A percentile compares a stretch with the other conserved stretches of the same genome.
Evolutionary conservation across 106 monocot species (phyloP).

Genomic region (Chionographis japonica): DNA sequence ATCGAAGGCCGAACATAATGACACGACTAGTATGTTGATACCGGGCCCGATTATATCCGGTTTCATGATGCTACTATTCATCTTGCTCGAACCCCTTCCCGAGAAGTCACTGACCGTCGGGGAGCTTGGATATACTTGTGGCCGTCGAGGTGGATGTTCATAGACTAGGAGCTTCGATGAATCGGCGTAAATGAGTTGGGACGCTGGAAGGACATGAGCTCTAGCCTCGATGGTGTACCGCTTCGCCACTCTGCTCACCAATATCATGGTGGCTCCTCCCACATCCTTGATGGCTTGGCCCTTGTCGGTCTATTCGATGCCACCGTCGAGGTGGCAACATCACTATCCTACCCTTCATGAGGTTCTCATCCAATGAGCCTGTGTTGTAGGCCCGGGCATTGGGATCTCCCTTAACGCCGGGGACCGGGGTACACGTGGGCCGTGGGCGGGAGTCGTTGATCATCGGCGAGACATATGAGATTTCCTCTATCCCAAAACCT

Average conservation of each 20-base stretch:
- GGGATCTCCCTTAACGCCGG: too few species aligned
- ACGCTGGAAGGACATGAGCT: neutral
- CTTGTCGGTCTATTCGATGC: neutral
- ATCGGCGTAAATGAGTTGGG: conserved; percentile 6
- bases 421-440: conserved; percentile 19
- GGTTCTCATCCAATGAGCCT: neutral
- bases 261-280: conserved; percentile 34
- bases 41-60: conserved; percentile 45
- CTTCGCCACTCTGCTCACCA: neutral
- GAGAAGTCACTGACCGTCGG: too few species aligned
- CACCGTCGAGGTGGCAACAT: conserved; percentile 5
- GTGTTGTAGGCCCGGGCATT: too few species aligned
- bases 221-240: conserved; percentile 14
- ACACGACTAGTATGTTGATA: conserved; percentile 36
- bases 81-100: conserved; percentile 20
- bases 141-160: too few species aligned
- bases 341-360: conserved; percentile 7
- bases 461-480: neutral
- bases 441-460: conserved; percentile 4
- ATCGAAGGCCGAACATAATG: conserved; percentile 19
- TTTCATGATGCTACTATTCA: conserved; percentile 28
- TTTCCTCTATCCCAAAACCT: too few species aligned
- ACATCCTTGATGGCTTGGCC: conserved; percentile 20
- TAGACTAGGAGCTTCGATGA: too few species aligned
- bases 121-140: too few species aligned